phyloP scores from a whole-genome alignment of 2,329 filamentous ascomycete genomes.

The Beauveria australis region DNA sequence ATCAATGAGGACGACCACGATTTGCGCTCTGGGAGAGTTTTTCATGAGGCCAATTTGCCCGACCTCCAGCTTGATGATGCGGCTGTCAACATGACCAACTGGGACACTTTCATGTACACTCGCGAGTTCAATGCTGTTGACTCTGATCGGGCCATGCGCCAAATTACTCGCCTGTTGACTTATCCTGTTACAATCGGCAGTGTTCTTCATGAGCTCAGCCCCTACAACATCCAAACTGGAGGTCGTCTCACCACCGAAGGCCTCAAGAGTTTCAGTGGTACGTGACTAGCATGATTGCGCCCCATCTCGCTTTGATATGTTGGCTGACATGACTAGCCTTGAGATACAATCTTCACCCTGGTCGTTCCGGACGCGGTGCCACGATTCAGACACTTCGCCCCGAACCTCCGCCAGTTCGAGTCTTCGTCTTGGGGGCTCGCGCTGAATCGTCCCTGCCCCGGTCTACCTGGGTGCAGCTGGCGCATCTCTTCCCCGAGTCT shows the following conservation, averaged over 20 bases:
- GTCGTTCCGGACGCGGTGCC: conserved; percentile 64
- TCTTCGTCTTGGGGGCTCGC: conserved; percentile 89
- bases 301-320: background rate
- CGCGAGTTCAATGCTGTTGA: conserved; percentile 87
- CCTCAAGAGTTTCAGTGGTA: conserved; percentile 87
- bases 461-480: conserved; percentile 86
- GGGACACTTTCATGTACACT: conserved; percentile 95
- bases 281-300: conserved; percentile 22
- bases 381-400: conserved; percentile 73
- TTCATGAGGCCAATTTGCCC: conserved; percentile 89
- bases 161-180: conserved; percentile 86
- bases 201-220: conserved; percentile 87
- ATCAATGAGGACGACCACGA: conserved; percentile 99
- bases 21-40: conserved; percentile 78
- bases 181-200: conserved; percentile 91
- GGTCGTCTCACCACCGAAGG: conserved; percentile 79
- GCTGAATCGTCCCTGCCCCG: conserved; percentile 96
- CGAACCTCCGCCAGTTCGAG: conserved; percentile 76
- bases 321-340: conserved; percentile 50
- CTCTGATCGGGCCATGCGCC: conserved; percentile 80
- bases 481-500: conserved; percentile 91
- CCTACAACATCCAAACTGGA: conserved; percentile 70
- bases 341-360: conserved; percentile 88
- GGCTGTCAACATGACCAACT: conserved; percentile 94
- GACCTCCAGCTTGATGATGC: conserved; percentile 86